Percentiles rank a stretch among this genome's conserved stretches.
phyloP scores from a whole-genome alignment of 331 rosid species.

The Telfairia occidentalis region DNA sequence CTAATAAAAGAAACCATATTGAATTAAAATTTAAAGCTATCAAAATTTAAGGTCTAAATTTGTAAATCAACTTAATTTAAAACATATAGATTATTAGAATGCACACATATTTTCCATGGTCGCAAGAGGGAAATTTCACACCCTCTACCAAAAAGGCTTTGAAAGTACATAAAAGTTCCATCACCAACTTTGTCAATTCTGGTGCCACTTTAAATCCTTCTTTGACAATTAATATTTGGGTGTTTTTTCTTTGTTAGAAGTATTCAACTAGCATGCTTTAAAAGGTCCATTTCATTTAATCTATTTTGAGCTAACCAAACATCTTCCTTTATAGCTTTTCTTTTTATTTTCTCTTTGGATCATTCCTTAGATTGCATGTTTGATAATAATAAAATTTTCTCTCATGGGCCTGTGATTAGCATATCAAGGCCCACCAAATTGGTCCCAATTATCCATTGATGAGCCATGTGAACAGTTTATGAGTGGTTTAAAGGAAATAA shows the following conservation, averaged over 20 bases:
- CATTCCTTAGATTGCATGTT: neutral
- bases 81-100: neutral
- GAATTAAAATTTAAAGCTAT: too few species aligned
- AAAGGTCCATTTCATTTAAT: neutral
- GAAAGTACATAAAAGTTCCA: neutral
- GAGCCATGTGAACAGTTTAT: constrained; percentile 6
- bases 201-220: constrained; percentile 6
- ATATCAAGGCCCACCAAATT: constrained; percentile 1
- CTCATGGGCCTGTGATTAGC: neutral
- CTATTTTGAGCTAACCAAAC: neutral
- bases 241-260: neutral
- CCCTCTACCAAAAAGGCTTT: neutral
- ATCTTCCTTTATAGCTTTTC: neutral
- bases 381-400: neutral
- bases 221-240: neutral
- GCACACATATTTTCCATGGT: neutral
- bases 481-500: neutral
- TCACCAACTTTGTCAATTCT: neutral
- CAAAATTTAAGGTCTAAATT: neutral
- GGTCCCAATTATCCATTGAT: constrained; percentile 3
- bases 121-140: neutral
- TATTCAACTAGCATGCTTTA: constrained; percentile 8
- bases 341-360: neutral
- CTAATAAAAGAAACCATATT: too few species aligned
- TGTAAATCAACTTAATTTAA: neutral